Percentiles rank a stretch among this genome's conserved stretches.
Evolutionary conservation across 192 early-diverging fungal genomes (phyloP).

Genomic region (Cladochytrium replicatum): DNA sequence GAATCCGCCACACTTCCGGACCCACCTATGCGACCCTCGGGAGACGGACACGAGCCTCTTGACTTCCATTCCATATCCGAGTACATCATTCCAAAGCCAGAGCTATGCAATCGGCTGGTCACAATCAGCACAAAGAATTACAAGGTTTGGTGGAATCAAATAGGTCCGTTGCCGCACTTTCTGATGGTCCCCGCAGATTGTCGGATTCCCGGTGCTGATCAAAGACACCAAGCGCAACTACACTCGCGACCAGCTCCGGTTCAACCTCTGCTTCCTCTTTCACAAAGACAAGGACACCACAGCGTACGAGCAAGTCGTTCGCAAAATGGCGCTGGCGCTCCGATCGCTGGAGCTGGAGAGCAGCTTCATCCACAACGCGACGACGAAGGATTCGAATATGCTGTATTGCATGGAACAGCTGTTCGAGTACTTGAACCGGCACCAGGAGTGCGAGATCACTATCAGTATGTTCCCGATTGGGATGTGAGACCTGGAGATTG

Average conservation of each 20-base stretch:
- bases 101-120: slow-evolving; percentile 66
- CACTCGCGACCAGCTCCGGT: slow-evolving; percentile 72
- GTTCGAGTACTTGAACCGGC: slow-evolving; percentile 74
- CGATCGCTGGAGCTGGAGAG: slow-evolving; percentile 68
- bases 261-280: slow-evolving; percentile 95
- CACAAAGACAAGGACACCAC: slow-evolving; percentile 67
- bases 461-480: slow-evolving; percentile 54
- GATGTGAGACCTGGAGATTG: neutral
- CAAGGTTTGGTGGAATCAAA: slow-evolving; percentile 51
- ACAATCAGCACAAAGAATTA: slow-evolving; percentile 57
- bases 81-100: slow-evolving; percentile 76
- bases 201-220: slow-evolving; percentile 59
- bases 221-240: slow-evolving; percentile 58
- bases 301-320: slow-evolving; percentile 80
- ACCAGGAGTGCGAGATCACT: slow-evolving; percentile 77
- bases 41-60: slow-evolving; percentile 23
- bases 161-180: neutral
- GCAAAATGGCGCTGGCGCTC: slow-evolving; percentile 74
- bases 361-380: slow-evolving; percentile 41
- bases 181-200: no score
- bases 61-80: slow-evolving; percentile 72
- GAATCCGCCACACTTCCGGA: slow-evolving; percentile 2
- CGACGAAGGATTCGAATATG: slow-evolving; percentile 34
- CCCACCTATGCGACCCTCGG: neutral
- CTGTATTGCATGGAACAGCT: slow-evolving; percentile 76